phyloP scores from a whole-genome alignment of 1,284 basidiomycete species.

The Irpex sp. region DNA sequence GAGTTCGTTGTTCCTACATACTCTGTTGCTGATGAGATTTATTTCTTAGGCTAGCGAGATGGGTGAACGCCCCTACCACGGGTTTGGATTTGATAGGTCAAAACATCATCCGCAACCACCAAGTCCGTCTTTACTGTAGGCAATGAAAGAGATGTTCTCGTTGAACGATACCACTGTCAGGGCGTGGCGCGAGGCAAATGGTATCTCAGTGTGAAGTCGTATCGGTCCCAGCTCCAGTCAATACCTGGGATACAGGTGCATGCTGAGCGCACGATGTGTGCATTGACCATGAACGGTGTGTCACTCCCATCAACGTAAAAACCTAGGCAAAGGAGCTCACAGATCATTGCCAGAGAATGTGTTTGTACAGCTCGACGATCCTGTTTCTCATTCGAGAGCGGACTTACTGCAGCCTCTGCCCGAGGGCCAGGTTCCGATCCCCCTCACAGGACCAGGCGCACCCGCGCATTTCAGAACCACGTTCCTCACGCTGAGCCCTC shows the following conservation, averaged over 20 bases:
- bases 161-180: conserved; percentile 28
- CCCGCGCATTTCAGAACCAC: conserved; percentile 69
- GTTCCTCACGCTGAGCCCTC: conserved; percentile 66
- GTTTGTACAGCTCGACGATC: conserved; percentile 72
- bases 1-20: background rate
- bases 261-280: conserved; percentile 64
- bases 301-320: background rate
- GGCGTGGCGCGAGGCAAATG: conserved; percentile 55
- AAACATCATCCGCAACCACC: conserved; percentile 66
- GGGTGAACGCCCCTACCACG: conserved; percentile 70
- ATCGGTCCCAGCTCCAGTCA: conserved; percentile 58
- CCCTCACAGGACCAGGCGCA: conserved; percentile 20
- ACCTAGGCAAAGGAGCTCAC: background rate
- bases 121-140: conserved; percentile 35
- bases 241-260: conserved; percentile 43
- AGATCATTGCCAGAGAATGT: conserved; percentile 63
- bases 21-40: background rate
- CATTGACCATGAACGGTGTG: conserved; percentile 60
- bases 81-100: conserved; percentile 61
- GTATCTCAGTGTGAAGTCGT: conserved; percentile 64
- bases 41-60: conserved; percentile 56
- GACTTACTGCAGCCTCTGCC: conserved; percentile 39
- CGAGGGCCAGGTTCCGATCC: conserved; percentile 15
- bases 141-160: background rate
- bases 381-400: conserved; percentile 54